Conservation (phyloP, 2,329 filamentous ascomycete species). For the Tolypocladium capitatum region DNA sequence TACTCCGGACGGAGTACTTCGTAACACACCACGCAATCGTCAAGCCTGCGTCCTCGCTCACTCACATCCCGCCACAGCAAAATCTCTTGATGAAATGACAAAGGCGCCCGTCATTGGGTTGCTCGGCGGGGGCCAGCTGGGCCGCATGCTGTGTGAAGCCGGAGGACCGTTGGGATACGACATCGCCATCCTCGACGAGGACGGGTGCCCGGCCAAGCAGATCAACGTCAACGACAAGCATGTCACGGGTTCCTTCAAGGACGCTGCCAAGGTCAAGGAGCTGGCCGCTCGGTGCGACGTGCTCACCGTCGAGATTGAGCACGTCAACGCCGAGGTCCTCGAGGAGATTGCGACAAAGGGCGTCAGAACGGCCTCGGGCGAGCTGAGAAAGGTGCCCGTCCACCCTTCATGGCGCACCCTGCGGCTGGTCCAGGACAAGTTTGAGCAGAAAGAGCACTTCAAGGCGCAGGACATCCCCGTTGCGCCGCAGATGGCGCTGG, state of each 20-base stretch:
- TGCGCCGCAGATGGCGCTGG: constrained; percentile 55
- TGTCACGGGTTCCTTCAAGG: constrained; percentile 78
- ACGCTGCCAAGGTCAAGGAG: constrained; percentile 62
- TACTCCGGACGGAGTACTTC: too few relatives aligned
- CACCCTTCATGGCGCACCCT: constrained; percentile 81
- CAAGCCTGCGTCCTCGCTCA: neutral
- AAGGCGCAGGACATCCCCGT: constrained; percentile 54
- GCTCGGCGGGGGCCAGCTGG: constrained; percentile 59
- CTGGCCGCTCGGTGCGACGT: constrained; percentile 68
- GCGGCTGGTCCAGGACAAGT: constrained; percentile 88
- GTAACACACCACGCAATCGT: neutral
- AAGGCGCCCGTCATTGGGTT: constrained; percentile 34
- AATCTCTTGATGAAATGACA: constrained; percentile 8
- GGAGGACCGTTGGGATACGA: constrained; percentile 62
- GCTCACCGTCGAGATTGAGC: constrained; percentile 89
- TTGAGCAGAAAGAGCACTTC: constrained; percentile 73
- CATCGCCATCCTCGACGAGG: constrained; percentile 66
- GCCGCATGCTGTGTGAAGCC: constrained; percentile 88
- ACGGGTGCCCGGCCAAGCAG: constrained; percentile 70
- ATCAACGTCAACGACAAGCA: constrained; percentile 64
- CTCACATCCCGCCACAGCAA: neutral
- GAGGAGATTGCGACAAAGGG: constrained; percentile 64
- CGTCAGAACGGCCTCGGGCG: constrained; percentile 20
- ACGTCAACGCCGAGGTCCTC: constrained; percentile 79
- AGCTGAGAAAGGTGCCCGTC: constrained; percentile 40